Percentiles rank a stretch among this genome's conserved stretches.
These are phyloP conservation scores for Tetrahymena malaccensis DNA, from an alignment of 73 alveolate species.

Conservation along the genomic window DNA sequence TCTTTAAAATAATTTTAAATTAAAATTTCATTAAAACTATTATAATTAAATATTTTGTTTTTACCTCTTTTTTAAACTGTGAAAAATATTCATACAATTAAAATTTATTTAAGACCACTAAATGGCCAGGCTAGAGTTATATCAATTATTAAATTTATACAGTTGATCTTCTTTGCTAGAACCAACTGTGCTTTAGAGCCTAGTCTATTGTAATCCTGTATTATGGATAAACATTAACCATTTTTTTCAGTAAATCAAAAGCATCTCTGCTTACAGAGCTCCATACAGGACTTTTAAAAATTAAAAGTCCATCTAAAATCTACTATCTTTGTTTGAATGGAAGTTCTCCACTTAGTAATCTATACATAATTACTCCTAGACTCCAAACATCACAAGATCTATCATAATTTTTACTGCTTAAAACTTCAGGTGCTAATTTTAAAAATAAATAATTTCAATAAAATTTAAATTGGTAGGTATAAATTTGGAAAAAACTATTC, in stretches of 20 bases:
- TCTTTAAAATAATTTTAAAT: neutral
- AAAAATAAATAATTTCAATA: neutral
- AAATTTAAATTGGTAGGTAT: neutral
- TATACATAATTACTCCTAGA: constrained; percentile 60
- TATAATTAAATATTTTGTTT: no score
- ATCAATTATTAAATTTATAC: neutral
- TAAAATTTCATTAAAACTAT: no score
- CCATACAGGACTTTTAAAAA: neutral
- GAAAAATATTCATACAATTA: neutral
- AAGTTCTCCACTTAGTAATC: constrained; percentile 47
- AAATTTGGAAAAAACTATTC: no score
- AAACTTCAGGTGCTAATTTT: neutral
- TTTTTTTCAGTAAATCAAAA: neutral
- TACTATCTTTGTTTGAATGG: constrained; percentile 37
- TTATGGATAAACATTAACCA: neutral
- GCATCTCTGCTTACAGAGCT: neutral
- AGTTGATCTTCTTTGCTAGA: neutral
- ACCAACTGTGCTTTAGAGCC: neutral
- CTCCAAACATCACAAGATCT: constrained; percentile 67
- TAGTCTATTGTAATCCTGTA: neutral
- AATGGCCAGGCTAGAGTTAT: neutral
- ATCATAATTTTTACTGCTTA: neutral
- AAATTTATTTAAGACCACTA: neutral
- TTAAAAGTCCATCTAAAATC: neutral
- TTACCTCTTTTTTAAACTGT: neutral